Percentiles rank a stretch among this genome's conserved stretches.
phyloP scores from a whole-genome alignment of 495 filamentous ascomycete species.

The Podospora sp. region DNA sequence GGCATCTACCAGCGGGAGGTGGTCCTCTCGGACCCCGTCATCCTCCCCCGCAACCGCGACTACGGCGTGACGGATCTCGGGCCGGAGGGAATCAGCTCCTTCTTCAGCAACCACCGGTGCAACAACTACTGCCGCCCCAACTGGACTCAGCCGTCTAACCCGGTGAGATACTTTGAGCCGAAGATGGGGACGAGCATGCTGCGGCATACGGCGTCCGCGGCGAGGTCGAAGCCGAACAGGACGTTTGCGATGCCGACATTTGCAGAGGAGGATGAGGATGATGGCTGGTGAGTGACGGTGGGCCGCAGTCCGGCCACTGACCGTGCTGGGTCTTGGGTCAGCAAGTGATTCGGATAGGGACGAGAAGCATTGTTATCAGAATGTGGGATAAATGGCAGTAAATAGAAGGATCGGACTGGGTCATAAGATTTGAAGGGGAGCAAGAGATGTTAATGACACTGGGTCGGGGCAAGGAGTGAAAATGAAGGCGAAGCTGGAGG shows the following conservation, averaged over 20 bases:
- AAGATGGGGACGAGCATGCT: background rate
- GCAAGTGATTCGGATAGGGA: no score
- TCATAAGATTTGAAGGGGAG: no score
- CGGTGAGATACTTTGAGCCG: background rate
- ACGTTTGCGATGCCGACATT: background rate
- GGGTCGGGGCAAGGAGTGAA: no score
- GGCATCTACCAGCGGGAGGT: slow-evolving; percentile 37
- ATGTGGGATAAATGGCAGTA: no score
- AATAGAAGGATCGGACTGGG: no score
- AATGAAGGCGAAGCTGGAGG: no score
- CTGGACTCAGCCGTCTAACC: background rate
- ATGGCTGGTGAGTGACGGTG: no score
- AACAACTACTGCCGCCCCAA: background rate
- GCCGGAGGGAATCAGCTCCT: slow-evolving; percentile 37
- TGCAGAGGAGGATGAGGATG: background rate
- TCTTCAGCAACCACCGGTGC: slow-evolving; percentile 37
- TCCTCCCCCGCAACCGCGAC: slow-evolving; percentile 33
- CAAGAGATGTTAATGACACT: no score
- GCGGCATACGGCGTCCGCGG: background rate
- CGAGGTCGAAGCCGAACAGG: background rate
- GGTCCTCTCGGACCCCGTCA: slow-evolving; percentile 41
- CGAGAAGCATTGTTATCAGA: no score
- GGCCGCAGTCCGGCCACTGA: no score
- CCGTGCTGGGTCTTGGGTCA: no score
- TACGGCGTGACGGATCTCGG: slow-evolving; percentile 45